phyloP scores from a whole-genome alignment of 139 green algal genomes.

The Desmodesmus armatus region DNA sequence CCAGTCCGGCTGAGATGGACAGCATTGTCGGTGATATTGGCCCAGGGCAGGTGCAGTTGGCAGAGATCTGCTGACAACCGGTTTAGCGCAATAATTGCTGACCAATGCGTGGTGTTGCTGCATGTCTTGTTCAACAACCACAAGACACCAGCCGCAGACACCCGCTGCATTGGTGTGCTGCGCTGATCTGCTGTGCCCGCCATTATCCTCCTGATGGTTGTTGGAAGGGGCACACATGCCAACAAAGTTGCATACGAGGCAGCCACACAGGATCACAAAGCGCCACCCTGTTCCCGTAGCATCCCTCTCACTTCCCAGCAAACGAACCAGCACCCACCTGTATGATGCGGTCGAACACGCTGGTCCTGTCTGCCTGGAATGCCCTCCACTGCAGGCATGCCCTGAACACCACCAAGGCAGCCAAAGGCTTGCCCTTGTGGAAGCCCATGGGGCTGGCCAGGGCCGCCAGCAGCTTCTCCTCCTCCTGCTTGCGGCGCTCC shows the following conservation, averaged over 20 bases:
- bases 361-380: conserved; percentile 93
- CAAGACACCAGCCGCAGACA: too few relatives aligned
- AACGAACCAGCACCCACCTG: conserved; percentile 55
- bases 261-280: too few relatives aligned
- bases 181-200: too few relatives aligned
- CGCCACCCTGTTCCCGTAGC: too few relatives aligned
- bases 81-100: neutral
- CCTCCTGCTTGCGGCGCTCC: conserved; percentile 87
- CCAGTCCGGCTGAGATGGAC: too few relatives aligned
- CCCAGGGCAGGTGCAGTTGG: neutral
- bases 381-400: conserved; percentile 68
- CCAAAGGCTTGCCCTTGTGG: conserved; percentile 84
- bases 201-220: too few relatives aligned
- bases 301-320: too few relatives aligned
- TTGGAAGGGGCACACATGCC: too few relatives aligned
- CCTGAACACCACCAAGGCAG: conserved; percentile 90
- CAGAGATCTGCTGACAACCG: neutral
- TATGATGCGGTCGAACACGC: conserved; percentile 97
- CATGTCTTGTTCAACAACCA: neutral
- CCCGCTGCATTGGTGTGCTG: too few relatives aligned
- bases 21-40: neutral
- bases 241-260: too few relatives aligned
- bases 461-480: conserved; percentile 86
- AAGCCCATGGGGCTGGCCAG: conserved; percentile 85
- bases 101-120: neutral